Percentiles rank a stretch among this genome's conserved stretches.
Conservation (phyloP, 768 basidiomycete species). For the Boletellus emodensis region DNA sequence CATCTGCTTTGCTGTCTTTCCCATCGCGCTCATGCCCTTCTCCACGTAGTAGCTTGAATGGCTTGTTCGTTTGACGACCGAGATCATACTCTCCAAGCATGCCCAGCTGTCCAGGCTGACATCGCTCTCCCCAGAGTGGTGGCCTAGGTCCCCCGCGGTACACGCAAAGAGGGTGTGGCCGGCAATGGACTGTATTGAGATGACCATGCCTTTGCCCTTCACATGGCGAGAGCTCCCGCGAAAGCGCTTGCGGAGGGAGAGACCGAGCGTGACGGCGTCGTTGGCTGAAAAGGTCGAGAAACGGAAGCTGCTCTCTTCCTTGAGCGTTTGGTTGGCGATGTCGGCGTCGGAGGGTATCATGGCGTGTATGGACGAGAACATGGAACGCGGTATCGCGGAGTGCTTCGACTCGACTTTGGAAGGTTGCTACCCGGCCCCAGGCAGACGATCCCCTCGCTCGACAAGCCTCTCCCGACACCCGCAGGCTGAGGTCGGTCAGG, state of each 20-base stretch:
- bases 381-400: conserved; percentile 16
- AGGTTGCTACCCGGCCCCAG: neutral
- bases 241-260: conserved; percentile 82
- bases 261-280: conserved; percentile 76
- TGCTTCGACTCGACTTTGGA: neutral
- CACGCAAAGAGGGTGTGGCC: conserved; percentile 80
- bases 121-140: conserved; percentile 61
- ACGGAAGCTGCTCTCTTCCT: conserved; percentile 65
- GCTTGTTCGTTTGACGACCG: conserved; percentile 73
- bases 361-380: conserved; percentile 63
- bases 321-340: conserved; percentile 64
- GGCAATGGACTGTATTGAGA: conserved; percentile 74
- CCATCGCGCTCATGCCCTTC: conserved; percentile 82
- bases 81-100: conserved; percentile 74
- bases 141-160: conserved; percentile 78
- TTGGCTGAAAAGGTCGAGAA: conserved; percentile 71
- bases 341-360: conserved; percentile 69
- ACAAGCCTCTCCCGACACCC: too few species aligned
- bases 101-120: conserved; percentile 81
- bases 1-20: conserved; percentile 69
- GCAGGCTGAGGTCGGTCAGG: conserved; percentile 10
- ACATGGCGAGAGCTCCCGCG: conserved; percentile 64
- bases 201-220: conserved; percentile 77
- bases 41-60: conserved; percentile 86
- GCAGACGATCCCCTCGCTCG: neutral